Evolutionary conservation across 306 rosid genomes (phyloP), one percentile per base, ranked within the genome.

Genomic region (Prunus salicina): DNA sequence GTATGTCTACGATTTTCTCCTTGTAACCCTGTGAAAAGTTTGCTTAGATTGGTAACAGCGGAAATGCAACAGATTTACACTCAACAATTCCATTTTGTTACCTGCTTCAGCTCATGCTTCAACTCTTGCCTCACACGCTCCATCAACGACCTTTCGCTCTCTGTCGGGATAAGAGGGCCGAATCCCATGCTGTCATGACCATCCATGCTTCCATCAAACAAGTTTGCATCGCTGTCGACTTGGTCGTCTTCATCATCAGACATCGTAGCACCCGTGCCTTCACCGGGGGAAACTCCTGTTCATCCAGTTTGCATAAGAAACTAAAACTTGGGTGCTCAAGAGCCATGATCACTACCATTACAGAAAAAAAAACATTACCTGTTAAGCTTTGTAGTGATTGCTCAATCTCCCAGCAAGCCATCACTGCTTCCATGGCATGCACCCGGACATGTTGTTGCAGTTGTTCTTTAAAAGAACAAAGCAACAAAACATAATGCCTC

Each of bases 321-420:
- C 18, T 12, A 61, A 53, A 49, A 34, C 22, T 64, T 62, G n/a
- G 25, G 14, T 64, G 14, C 25, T 38, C 3, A 11, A 9, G 27
- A 64, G 50, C 24, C 49, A 64, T 63, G 27, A 12, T 47, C 69
- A 47, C 52, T 6, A 16, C 16, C 12, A 22, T 18, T n/a, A 43
- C 19, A 24, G 52, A 13, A 49, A 34, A 30, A 30, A 12, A 12
- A 69, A 69, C 22, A 51, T 78, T 49, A 95, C 99, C 99, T 89
- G 98, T 95, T 77, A 95, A 77, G 78, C 98, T 92, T 77, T 95
- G 99, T 14, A 95, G 86, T 67, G 99, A 90, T 70, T 95, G 99
- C 79, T 92, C 99, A 25, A 95, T 95, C 84, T 95, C 99, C 99
- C 99, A 95, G 84, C 99, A 95, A 80, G 98, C 99, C 99, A 92